These are phyloP conservation scores for Remersonia thermophila DNA, from an alignment of 2,329 filamentous ascomycete genomes.

Conservation along the genomic window DNA sequence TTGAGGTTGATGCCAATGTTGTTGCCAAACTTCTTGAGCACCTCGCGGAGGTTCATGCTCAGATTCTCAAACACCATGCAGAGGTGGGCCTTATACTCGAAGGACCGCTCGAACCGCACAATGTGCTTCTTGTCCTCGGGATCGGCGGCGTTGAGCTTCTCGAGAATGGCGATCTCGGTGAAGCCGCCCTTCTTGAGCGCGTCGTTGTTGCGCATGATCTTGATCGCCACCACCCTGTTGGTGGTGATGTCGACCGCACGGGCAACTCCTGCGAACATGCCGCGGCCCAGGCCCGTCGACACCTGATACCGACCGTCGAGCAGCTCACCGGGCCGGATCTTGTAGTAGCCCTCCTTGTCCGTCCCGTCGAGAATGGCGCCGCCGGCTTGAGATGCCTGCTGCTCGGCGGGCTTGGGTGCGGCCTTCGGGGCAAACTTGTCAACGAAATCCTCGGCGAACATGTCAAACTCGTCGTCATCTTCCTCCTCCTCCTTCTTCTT, in stretches of 20 bases:
- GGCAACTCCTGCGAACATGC: constrained; percentile 95
- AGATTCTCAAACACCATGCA: constrained; percentile 97
- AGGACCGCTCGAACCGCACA: constrained; percentile 73
- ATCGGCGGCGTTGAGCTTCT: constrained; percentile 76
- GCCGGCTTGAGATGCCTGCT: constrained; percentile 34
- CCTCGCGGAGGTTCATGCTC: constrained; percentile 82
- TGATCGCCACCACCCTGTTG: constrained; percentile 77
- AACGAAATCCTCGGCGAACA: constrained; percentile 77
- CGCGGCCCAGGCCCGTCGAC: constrained; percentile 74
- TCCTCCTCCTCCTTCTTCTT: constrained; percentile 33
- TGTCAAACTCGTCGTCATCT: constrained; percentile 64
- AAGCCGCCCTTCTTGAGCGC: constrained; percentile 81
- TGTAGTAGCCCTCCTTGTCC: constrained; percentile 93
- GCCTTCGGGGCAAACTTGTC: constrained; percentile 47
- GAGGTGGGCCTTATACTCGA: constrained; percentile 88
- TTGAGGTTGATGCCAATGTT: constrained; percentile 84
- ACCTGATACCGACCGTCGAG: constrained; percentile 84
- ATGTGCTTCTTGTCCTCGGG: constrained; percentile 84
- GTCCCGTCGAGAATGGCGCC: constrained; percentile 81
- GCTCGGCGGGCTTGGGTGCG: constrained; percentile 22
- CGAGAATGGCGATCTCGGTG: constrained; percentile 86
- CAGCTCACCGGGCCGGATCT: constrained; percentile 82
- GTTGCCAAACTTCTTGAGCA: constrained; percentile 89
- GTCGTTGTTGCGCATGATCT: constrained; percentile 95
- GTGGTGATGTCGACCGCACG: constrained; percentile 68